Conservation (phyloP, 495 filamentous ascomycete species). For the Penicillium ochrochloron region DNA sequence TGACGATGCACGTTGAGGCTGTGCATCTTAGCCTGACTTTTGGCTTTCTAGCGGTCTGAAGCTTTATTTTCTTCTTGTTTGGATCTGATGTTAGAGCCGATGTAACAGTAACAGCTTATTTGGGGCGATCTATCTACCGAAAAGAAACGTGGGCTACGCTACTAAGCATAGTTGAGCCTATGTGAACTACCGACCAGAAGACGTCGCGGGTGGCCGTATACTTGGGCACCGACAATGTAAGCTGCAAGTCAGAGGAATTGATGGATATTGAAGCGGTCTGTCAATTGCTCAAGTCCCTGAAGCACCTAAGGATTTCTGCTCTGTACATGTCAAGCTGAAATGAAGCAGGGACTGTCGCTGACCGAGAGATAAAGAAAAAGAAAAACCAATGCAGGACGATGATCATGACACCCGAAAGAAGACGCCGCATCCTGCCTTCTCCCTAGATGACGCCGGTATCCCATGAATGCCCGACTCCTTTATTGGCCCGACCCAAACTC, state of each 20-base stretch:
- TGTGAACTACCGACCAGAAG: neutral
- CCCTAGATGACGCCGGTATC: neutral
- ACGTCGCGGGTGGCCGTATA: neutral
- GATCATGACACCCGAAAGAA: neutral
- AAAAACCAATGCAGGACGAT: conserved; percentile 1
- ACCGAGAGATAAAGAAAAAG: conserved; percentile 4
- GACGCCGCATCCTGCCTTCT: neutral
- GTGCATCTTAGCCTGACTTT: neutral
- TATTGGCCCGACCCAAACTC: neutral
- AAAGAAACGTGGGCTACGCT: neutral
- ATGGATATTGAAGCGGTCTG: neutral
- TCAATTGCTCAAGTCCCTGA: neutral
- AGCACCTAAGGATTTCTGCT: conserved; percentile 10
- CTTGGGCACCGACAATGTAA: neutral
- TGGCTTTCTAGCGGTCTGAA: neutral
- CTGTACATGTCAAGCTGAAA: conserved; percentile 17
- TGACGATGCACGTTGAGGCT: neutral
- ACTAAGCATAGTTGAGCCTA: conserved; percentile 5
- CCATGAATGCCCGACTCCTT: conserved; percentile 1
- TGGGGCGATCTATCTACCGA: conserved; percentile 2
- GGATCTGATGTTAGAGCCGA: neutral
- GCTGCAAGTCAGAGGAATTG: neutral
- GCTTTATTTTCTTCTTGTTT: neutral
- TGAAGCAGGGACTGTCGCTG: conserved; percentile 16
- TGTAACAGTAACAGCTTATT: conserved; percentile 8